Conservation (phyloP, 2,329 filamentous ascomycete species). For the Apiospora malaysiana region DNA sequence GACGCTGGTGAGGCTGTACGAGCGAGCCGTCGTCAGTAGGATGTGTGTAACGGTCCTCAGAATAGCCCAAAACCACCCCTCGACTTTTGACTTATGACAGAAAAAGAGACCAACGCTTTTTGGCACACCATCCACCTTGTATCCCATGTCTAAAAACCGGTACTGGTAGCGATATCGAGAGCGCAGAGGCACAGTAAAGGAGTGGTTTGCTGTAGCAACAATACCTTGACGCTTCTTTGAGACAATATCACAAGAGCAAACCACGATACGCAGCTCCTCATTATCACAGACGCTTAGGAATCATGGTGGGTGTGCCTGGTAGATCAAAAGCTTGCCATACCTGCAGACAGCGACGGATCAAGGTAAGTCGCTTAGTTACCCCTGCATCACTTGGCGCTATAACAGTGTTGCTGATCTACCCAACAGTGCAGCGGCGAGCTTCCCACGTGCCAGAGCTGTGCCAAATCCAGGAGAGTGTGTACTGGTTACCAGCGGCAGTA, state of each 20-base stretch:
- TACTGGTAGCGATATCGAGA: too few species aligned
- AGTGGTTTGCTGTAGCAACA: background rate
- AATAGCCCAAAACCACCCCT: background rate
- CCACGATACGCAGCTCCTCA: background rate
- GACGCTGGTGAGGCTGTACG: background rate
- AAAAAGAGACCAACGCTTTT: too few species aligned
- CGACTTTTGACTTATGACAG: background rate
- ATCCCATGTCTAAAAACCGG: background rate
- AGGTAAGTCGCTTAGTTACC: background rate
- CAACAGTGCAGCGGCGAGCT: constrained; percentile 30
- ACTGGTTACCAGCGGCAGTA: constrained; percentile 32
- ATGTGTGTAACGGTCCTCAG: background rate
- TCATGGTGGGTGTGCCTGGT: constrained; percentile 25
- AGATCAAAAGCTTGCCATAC: constrained; percentile 25
- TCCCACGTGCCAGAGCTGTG: constrained; percentile 31
- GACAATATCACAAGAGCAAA: background rate
- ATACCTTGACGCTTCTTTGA: background rate
- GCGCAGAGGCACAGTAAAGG: too few species aligned
- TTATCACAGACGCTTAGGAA: background rate
- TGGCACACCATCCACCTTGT: background rate
- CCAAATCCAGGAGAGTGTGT: constrained; percentile 31
- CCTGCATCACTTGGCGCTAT: background rate
- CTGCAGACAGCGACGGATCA: constrained; percentile 22
- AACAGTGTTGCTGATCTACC: background rate
- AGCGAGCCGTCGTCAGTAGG: background rate